These are phyloP conservation scores for Pyrenophora teres DNA, from an alignment of 2,329 filamentous ascomycete species.

Conservation along the genomic window DNA sequence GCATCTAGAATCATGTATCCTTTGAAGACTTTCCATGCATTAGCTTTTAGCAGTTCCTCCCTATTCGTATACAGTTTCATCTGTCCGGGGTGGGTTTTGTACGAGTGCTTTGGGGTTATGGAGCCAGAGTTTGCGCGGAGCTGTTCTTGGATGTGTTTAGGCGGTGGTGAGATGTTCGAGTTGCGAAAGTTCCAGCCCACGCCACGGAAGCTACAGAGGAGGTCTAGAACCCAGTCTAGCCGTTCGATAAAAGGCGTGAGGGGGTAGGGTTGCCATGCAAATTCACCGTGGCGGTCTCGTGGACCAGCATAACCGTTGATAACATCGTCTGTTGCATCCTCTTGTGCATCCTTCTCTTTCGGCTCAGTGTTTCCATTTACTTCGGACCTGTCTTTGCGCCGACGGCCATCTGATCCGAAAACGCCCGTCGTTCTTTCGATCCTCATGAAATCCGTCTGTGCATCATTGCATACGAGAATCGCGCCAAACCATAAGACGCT, in stretches of 20 bases:
- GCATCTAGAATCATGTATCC: constrained; percentile 72
- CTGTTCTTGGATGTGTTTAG: constrained; percentile 47
- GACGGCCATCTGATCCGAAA: constrained; percentile 12
- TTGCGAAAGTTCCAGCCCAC: constrained; percentile 65
- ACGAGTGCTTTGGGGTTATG: constrained; percentile 22
- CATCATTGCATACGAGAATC: constrained; percentile 61
- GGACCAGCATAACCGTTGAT: constrained; percentile 31
- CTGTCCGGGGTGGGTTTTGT: constrained; percentile 39
- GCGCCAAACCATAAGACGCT: constrained; percentile 58
- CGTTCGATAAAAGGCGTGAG: constrained; percentile 54
- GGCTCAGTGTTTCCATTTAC: neutral
- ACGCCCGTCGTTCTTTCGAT: constrained; percentile 54
- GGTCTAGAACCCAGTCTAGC: constrained; percentile 62
- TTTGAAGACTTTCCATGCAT: constrained; percentile 52
- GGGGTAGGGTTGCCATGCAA: constrained; percentile 62
- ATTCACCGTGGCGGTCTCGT: constrained; percentile 40
- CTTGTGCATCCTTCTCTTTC: neutral
- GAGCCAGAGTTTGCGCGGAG: constrained; percentile 37
- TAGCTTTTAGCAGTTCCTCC: constrained; percentile 41
- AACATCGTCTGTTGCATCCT: constrained; percentile 7
- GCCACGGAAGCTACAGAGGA: constrained; percentile 63
- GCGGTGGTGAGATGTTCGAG: constrained; percentile 53
- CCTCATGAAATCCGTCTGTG: constrained; percentile 59
- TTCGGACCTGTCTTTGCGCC: constrained; percentile 1
- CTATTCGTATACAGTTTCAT: constrained; percentile 38